A percentile compares a stretch with the other conserved stretches of the same genome.
Conservation (phyloP, 2,329 filamentous ascomycete species). For the Alternaria ethzedia region DNA sequence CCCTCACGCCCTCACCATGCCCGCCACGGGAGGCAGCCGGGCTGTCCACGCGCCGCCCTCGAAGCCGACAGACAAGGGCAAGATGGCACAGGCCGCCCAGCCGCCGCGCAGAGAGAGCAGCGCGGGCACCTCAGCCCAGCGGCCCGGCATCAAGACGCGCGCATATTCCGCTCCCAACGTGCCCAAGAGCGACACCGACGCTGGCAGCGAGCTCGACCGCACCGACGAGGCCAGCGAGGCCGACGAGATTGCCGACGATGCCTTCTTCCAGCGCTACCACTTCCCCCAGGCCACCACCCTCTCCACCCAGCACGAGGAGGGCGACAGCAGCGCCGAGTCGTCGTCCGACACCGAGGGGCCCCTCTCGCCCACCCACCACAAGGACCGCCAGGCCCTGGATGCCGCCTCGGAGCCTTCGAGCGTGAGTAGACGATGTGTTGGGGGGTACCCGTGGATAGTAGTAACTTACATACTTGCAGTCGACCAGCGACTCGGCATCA, state of each 20-base stretch:
- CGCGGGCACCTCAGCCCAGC: slow-evolving; percentile 22
- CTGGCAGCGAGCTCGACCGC: slow-evolving; percentile 23
- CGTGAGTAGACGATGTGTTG: slow-evolving; percentile 24
- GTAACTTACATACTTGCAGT: slow-evolving; percentile 18
- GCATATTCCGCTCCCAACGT: slow-evolving; percentile 47
- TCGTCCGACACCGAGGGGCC: slow-evolving; percentile 49
- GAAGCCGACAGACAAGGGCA: slow-evolving; percentile 33
- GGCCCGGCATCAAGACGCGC: slow-evolving; percentile 44
- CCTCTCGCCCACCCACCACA: slow-evolving; percentile 44
- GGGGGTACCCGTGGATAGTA: too few species aligned
- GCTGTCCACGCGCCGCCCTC: slow-evolving; percentile 13
- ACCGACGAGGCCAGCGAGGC: slow-evolving; percentile 66
- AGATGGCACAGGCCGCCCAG: slow-evolving; percentile 34
- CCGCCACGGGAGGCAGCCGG: slow-evolving; percentile 23
- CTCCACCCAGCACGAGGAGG: slow-evolving; percentile 15
- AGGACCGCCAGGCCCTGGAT: slow-evolving; percentile 31
- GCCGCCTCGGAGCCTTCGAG: slow-evolving; percentile 26
- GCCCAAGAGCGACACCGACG: slow-evolving; percentile 35
- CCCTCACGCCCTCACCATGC: slow-evolving; percentile 13
- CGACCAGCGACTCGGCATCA: slow-evolving; percentile 37
- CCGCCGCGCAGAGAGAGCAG: slow-evolving; percentile 26
- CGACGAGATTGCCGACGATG: slow-evolving; percentile 47
- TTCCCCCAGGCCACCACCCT: slow-evolving; percentile 34
- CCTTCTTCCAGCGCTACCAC: slow-evolving; percentile 52
- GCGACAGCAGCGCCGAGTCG: slow-evolving; percentile 35